phyloP scores from a whole-genome alignment of 768 basidiomycete species.

The Aureoboletus auriporus region DNA sequence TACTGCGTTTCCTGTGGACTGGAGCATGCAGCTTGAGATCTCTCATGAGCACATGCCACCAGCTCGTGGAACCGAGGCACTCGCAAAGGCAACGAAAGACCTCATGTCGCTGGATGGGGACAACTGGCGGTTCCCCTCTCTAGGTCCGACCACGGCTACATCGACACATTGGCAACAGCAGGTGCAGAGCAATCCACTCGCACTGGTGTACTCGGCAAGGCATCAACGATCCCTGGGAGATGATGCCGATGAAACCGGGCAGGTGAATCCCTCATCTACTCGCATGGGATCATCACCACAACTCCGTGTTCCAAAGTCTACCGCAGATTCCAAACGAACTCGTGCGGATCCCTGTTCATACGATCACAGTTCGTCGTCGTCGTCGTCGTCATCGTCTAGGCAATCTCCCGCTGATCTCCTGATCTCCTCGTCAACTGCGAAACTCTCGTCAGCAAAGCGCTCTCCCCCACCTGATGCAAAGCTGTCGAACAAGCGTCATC shows the following conservation, averaged over 20 bases:
- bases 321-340: slow-evolving; percentile 7
- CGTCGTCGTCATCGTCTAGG: slow-evolving; percentile 27
- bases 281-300: slow-evolving; percentile 5
- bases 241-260: slow-evolving; percentile 7
- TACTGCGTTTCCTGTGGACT: slow-evolving; percentile 41
- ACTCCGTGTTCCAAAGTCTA: slow-evolving; percentile 7
- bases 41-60: slow-evolving; percentile 46
- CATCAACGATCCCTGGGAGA: slow-evolving; percentile 11
- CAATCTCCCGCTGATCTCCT: slow-evolving; percentile 21
- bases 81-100: slow-evolving; percentile 79
- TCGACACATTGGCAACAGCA: slow-evolving; percentile 15
- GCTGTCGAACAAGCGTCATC: slow-evolving; percentile 32
- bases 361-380: slow-evolving; percentile 23
- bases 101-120: slow-evolving; percentile 67
- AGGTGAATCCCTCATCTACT: slow-evolving; percentile 3
- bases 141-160: slow-evolving; percentile 4
- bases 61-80: slow-evolving; percentile 55
- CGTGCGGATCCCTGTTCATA: slow-evolving; percentile 8
- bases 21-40: slow-evolving; percentile 37
- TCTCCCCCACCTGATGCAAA: slow-evolving; percentile 23
- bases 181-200: slow-evolving; percentile 13
- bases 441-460: slow-evolving; percentile 21
- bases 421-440: slow-evolving; percentile 10
- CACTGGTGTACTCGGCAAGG: slow-evolving; percentile 16
- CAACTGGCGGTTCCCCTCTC: slow-evolving; percentile 32